Evolutionary conservation across 176 grass and related monocot genomes (phyloP), one percentile per base, ranked within the genome.

Genomic region (Aegilops longissima): DNA sequence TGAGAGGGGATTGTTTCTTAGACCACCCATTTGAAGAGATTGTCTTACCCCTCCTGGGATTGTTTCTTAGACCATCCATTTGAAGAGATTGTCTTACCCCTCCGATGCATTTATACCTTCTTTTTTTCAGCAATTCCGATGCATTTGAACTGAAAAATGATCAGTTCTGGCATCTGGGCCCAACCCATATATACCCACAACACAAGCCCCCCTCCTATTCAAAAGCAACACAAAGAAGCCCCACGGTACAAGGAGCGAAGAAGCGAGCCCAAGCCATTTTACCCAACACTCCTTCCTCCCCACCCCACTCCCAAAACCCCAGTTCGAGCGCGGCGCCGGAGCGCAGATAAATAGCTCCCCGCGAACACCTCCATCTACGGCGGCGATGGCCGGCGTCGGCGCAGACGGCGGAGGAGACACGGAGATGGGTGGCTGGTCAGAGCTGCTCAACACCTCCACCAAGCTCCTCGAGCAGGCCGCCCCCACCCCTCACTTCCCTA

Each of bases 381-480:
- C 77, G 82, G 82, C 82, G 77, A 88, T 88, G 89, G 85, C 81
- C 38, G 81, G 85, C 75, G 84, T 83, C 66, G 73, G 84, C 44
- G 79, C 36, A 27, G 45, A 70, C 11, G 82, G 66, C 27, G 82
- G 76, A 10, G 77, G 69, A 49, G 92, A 94, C 45, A 77, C 76
- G n/a, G 96, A 94, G 77, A 94, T 96, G 92, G 74, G 86, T 61
- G 93, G 90, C 9, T 98, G 93, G 96, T 87, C 93, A 72, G 93
- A 91, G 76, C 93, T 98, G 20, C 96, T 98, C 34, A 87, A 96
- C 71, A 89, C 92, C 76, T 96, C 96, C 70, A 91, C 92, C 72
- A 98, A 98, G 76, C 90, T 98, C 76, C 84, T 98, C 69, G 96
- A 96, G 85, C 93, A 94, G 70, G 90, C 93, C 36, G 85, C 88